Evolutionary conservation across 768 basidiomycete genomes (phyloP).

Genomic region (Rhizopogon roseolus): DNA sequence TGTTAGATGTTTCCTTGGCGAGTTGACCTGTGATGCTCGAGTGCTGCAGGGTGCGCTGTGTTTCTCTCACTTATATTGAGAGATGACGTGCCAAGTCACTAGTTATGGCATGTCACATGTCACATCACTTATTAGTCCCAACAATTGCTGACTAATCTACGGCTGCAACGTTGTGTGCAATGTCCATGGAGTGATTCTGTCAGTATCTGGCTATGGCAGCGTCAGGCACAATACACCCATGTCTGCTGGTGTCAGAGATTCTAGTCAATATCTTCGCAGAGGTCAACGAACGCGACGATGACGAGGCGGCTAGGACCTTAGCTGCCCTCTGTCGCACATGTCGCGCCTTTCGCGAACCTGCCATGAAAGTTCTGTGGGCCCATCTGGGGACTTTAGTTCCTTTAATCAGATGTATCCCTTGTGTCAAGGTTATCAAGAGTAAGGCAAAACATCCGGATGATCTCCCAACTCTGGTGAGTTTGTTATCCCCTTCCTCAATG

Average conservation of each 20-base stretch:
- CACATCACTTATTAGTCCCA: too few relatives aligned
- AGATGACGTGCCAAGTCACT: too few relatives aligned
- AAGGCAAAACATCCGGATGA: not conserved
- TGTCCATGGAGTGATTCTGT: not conserved
- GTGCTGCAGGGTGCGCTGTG: too few relatives aligned
- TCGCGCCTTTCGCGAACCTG: conserved; percentile 1
- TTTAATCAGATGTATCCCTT: not conserved
- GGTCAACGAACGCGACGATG: not conserved
- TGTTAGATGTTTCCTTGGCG: too few relatives aligned
- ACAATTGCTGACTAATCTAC: not conserved
- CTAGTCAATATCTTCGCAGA: not conserved
- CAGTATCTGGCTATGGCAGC: not conserved
- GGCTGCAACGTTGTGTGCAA: too few relatives aligned
- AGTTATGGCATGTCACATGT: too few relatives aligned
- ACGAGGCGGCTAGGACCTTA: not conserved
- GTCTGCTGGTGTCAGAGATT: not conserved
- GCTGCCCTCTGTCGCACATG: conserved; percentile 3
- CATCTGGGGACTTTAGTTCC: not conserved
- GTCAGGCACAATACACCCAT: not conserved
- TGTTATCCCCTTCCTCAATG: not conserved
- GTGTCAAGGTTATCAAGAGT: not conserved
- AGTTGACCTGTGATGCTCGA: too few relatives aligned
- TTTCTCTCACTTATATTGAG: too few relatives aligned
- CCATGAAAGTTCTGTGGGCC: conserved; percentile 3
- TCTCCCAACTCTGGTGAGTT: not conserved